Percentiles rank a stretch among this genome's conserved stretches.
Evolutionary conservation across 495 filamentous ascomycete genomes (phyloP).

Genomic region (Penicillium nucicola): DNA sequence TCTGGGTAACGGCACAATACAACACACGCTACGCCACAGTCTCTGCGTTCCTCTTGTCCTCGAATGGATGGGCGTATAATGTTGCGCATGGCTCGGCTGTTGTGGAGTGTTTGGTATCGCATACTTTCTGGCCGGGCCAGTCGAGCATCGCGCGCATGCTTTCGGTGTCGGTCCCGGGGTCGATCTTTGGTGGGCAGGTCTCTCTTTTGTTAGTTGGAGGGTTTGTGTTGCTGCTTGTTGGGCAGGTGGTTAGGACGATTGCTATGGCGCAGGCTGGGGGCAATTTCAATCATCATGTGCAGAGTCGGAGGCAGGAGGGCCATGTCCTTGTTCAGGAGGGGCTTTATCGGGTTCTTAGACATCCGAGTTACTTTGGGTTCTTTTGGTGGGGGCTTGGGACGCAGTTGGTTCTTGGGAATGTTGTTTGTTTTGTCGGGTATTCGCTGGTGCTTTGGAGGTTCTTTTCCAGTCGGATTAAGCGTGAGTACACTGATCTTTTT

Average conservation of each 20-base stretch:
- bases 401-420: constrained; percentile 85
- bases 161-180: constrained; percentile 12
- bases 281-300: constrained; percentile 90
- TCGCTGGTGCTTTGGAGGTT: constrained; percentile 77
- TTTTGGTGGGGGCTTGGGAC: constrained; percentile 98
- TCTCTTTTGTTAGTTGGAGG: constrained; percentile 47
- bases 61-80: constrained; percentile 82
- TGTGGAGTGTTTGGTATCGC: constrained; percentile 63
- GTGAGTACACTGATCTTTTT: constrained; percentile 42
- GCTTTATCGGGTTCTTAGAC: constrained; percentile 60
- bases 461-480: constrained; percentile 66
- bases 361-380: constrained; percentile 95
- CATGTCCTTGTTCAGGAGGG: constrained; percentile 81
- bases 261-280: constrained; percentile 88
- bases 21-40: constrained; percentile 72
- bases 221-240: constrained; percentile 59
- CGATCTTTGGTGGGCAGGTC: constrained; percentile 12
- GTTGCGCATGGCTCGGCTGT: constrained; percentile 74
- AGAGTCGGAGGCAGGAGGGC: constrained; percentile 56
- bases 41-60: constrained; percentile 76
- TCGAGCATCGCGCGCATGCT: constrained; percentile 22
- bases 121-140: constrained; percentile 51
- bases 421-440: constrained; percentile 72
- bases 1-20: constrained; percentile 78
- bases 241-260: constrained; percentile 67